phyloP scores from a whole-genome alignment of 257 asterid genomes.

The Coffea canephora region DNA sequence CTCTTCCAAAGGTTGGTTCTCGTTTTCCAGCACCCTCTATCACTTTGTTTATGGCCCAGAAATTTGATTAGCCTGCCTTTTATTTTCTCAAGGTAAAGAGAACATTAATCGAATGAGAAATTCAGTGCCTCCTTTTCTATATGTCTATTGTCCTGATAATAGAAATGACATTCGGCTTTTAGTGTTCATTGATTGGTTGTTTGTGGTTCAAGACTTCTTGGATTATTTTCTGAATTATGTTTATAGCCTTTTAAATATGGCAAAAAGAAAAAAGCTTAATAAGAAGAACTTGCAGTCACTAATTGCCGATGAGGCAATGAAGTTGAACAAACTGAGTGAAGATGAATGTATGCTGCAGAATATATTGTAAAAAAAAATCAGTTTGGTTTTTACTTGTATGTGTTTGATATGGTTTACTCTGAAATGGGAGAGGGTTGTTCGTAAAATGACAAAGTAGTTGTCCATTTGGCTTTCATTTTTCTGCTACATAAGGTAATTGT shows the following conservation, averaged over 20 bases:
- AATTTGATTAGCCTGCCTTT: neutral
- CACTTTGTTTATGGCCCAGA: neutral
- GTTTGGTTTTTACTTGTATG: neutral
- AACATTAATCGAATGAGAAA: neutral
- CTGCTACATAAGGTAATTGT: neutral
- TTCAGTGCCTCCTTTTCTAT: neutral
- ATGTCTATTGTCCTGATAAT: neutral
- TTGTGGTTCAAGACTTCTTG: neutral
- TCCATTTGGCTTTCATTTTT: neutral
- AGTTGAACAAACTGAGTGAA: neutral
- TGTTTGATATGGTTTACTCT: neutral
- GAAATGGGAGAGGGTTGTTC: neutral
- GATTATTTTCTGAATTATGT: neutral
- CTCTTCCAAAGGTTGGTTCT: slow-evolving; percentile 61
- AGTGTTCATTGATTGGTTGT: neutral
- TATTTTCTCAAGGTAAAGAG: neutral
- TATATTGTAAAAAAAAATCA: too few relatives aligned
- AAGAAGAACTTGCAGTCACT: neutral
- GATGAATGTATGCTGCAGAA: neutral
- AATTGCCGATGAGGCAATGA: neutral
- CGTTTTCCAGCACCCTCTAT: neutral
- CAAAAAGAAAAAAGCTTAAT: neutral
- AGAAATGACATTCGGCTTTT: neutral
- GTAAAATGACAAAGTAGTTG: too few relatives aligned
- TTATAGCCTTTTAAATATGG: neutral